These are phyloP conservation scores for Pisolithus orientalis DNA, from an alignment of 768 basidiomycete species.

Conservation along the genomic window DNA sequence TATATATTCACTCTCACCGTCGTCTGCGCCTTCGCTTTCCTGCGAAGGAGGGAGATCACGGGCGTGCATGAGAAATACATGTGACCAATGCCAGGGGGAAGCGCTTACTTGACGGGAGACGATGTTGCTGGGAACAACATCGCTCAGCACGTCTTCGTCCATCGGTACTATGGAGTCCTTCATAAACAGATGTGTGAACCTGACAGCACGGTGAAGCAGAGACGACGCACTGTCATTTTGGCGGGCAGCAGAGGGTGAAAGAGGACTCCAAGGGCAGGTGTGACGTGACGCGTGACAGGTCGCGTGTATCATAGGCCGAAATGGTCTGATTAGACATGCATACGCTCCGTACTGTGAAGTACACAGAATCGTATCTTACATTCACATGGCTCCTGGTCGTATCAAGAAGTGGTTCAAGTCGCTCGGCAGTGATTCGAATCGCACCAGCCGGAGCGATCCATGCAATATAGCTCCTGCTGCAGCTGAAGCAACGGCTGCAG, in stretches of 20 bases:
- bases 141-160: slow-evolving; percentile 83
- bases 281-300: not conserved
- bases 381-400: too few relatives aligned
- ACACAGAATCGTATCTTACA: too few relatives aligned
- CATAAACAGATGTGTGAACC: not conserved
- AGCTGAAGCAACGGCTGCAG: too few relatives aligned
- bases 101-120: slow-evolving; percentile 74
- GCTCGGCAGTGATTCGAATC: too few relatives aligned
- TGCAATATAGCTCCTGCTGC: too few relatives aligned
- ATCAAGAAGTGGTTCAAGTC: too few relatives aligned
- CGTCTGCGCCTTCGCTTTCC: slow-evolving; percentile 66
- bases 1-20: slow-evolving; percentile 62
- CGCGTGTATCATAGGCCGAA: not conserved
- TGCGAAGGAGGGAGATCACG: slow-evolving; percentile 25
- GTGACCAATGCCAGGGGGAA: not conserved
- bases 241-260: not conserved
- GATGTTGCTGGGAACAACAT: slow-evolving; percentile 87
- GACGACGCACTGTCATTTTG: not conserved
- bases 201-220: not conserved
- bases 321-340: too few relatives aligned
- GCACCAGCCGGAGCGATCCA: too few relatives aligned
- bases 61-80: slow-evolving; percentile 5
- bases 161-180: slow-evolving; percentile 19
- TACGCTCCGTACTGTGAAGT: too few relatives aligned
- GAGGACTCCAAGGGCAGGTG: not conserved